Evolutionary conservation across 129 eudicot species (phyloP), one percentile per base, ranked within the genome.

Genomic region (Pseudognaphalium luteoalbum): DNA sequence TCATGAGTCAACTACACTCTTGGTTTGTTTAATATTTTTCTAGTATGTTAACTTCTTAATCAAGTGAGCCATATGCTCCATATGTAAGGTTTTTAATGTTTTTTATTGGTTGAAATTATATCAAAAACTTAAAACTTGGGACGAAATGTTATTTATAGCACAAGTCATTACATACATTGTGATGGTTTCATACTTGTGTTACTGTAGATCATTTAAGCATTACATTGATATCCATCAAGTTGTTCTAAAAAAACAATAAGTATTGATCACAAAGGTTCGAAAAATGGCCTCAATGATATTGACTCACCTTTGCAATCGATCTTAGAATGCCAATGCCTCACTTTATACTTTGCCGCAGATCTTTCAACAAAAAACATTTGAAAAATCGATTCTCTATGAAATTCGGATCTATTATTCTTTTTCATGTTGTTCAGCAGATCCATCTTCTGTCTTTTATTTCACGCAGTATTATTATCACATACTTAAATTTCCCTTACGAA

Each of bases 41-140:
- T 6, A 47, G 72, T 12, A 47, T 47, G 54, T 12, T 47, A 47
- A 47, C 17, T 14, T 56, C 11, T 71, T 56, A 65, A 79, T 79
- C 33, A 72, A 72, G 78, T 64, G 83, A 72, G 83, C 83, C 62
- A 6, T 51, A 30, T 9, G 70, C 75, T 73, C 74, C 70, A 32
- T 66, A 14, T 47, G n/a, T 47, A 12, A 44, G 16, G 16, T 44
- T 44, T 44, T 12, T 12, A 2, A 3, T 47, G 5, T 47, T 3
- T 12, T 14, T 47, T 47, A 4, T 11, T 2, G 1, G 54, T 47
- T 47, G 54, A 47, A 47, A 47, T 47, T 4, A 12, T 47, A 14
- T 14, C 5, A 14, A 47, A 10, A 47, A 47, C n/a, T 47, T 4
- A 44, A 14, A 12, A 44, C 52, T 39, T 12, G 52, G 16, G 16